Base-by-base conservation (phyloP, 2,329 filamentous ascomycete species). In the Davidsoniella eucalypti region DNA sequence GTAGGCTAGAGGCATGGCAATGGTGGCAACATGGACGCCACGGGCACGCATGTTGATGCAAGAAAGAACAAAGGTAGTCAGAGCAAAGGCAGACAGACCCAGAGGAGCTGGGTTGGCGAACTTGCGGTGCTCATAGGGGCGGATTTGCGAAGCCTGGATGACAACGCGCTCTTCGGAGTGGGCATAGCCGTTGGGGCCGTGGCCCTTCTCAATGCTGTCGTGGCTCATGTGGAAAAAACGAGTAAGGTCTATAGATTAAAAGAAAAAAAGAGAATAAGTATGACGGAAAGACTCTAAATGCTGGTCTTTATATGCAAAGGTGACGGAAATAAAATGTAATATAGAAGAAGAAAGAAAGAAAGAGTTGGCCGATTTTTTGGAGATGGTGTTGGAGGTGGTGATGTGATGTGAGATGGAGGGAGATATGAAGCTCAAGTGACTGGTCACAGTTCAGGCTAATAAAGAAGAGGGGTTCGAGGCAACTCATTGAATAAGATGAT, bases 21-120 rank as follows among this genome's bases (percentile, higher is more conserved):
- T 73, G 61, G 78, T 82, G 44, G 82, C 79, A 2, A 61, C 63
- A 1, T 64, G 64, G 50, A 87, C 68, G 52, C 70, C 72, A 10
- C 78, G 73, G 2, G 79, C 68, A 49, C 75, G 69, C 64, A 86
- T 70, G 68, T 90, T 90, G 66, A 90, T 71, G 58, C 74, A 69
- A 26, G 81, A 84, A 45, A 90, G 73, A 37, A 90, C 76, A 63
- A 90, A 90, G 10, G 84, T 90, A 49, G 84, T 90, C 60, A 90
- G 70, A 55, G 84, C 85, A 69, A 90, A 90, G 61, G 82, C 84
- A 54, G 70, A 76, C 45, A 90, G 76, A 55, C 85, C 84, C 38
- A 88, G 72, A 26, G 84, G 84, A 49, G 81, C 83, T 4, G 84
- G 84, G 66, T 88, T 88, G 68, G 75, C 84, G 63, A 88, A 77